These are phyloP conservation scores for Sphenostylis stenocarpa DNA, from an alignment of 306 rosid genomes.

Conservation along the genomic window DNA sequence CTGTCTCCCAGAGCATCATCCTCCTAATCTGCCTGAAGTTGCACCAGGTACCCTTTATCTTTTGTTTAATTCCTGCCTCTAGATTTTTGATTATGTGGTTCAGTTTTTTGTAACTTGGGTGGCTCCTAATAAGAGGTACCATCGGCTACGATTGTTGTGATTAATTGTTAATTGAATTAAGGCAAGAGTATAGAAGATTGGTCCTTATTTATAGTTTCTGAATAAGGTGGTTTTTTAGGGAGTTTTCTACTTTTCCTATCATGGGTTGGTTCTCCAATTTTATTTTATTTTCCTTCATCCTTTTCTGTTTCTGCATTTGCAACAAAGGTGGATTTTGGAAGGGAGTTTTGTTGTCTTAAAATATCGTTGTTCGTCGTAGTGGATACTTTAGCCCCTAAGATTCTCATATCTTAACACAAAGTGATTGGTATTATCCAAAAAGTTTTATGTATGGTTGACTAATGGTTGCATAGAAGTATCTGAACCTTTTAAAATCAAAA, in stretches of 20 bases:
- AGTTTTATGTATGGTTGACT: background rate
- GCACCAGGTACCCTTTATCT: slow-evolving; percentile 37
- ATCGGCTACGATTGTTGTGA: background rate
- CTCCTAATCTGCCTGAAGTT: slow-evolving; percentile 29
- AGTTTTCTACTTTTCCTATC: slow-evolving; percentile 8
- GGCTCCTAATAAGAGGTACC: background rate
- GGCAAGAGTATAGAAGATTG: background rate
- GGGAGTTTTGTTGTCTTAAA: background rate
- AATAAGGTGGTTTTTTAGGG: background rate
- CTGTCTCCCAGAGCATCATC: slow-evolving; percentile 32
- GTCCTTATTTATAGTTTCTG: background rate
- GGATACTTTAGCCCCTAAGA: background rate
- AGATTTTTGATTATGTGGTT: background rate
- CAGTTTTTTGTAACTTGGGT: background rate
- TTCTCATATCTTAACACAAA: background rate
- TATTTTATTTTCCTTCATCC: background rate
- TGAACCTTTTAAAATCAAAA: background rate
- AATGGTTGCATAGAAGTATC: background rate
- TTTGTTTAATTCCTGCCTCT: background rate
- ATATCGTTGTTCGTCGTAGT: background rate
- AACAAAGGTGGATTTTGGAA: background rate
- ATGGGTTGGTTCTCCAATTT: background rate
- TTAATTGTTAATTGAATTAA: background rate
- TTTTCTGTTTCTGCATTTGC: background rate
- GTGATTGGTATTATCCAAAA: background rate